Base-by-base conservation (phyloP, 441 rosid genomes). In the Croton setiger region DNA sequence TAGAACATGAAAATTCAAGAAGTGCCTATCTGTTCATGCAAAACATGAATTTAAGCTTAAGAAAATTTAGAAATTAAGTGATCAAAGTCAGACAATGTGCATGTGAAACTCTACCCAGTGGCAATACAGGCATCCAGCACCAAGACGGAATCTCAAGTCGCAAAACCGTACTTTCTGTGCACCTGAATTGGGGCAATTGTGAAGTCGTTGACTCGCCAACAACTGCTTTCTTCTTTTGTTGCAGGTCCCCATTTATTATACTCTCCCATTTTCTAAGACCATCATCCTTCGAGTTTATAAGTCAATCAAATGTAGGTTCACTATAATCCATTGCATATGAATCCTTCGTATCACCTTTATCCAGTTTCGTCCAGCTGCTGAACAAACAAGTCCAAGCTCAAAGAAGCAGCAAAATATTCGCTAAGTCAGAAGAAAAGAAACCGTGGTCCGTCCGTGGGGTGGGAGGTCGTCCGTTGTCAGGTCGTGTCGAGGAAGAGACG, bases 91-190 rank as follows among this genome's bases (percentile, higher is more conserved):
- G 15, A 18, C 39, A 27, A 21, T 57, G 14, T 11, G 35, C 27
- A 7, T 10, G 3, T 11, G 8, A 23, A n/a, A 17, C 13, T 15
- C 17, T 75, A 92, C 98, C 93, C 90, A 97, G 73, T 92, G 99
- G 77, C 94, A 92, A 60, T 88, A 94, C 36, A 90, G 83, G 75
- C 90, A 94, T 27, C 81, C 91, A 27, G 97, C 91, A 78, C 97
- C 99, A 5, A 92, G 84, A 72, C 81, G 87, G 84, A 92, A 87
- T 75, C 81, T 81, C 72, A 90, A 67, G 72, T 92, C 91, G 73
- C 88, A 80, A 75, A 94, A 87, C 66, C 83, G 81, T 39, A 85
- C 74, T 57, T 66, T 83, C 43, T 86, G 89, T 21, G 66, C 73
- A 15, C 85, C 72, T 81, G 62, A 88, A 87, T 44, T 65, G 75